Evolutionary conservation across 495 filamentous ascomycete species (phyloP).

Genomic region (Staphylotrichum longicolle): DNA sequence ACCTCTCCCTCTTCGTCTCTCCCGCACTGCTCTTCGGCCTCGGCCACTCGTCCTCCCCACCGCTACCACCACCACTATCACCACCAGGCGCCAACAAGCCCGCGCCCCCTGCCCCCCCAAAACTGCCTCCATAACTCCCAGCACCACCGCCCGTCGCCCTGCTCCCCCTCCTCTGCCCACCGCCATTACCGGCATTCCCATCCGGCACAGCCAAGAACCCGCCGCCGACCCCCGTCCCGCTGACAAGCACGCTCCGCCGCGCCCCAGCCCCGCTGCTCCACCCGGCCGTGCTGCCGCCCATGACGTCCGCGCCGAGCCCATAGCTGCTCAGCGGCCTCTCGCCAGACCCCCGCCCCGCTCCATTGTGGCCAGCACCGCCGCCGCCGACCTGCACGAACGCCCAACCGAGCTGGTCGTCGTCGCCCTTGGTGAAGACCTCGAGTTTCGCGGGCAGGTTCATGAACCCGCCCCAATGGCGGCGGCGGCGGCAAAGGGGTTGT

Average conservation of each 20-base stretch:
- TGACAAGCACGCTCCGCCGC: slow-evolving; percentile 51
- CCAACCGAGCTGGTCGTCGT: slow-evolving; percentile 78
- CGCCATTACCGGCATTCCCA: slow-evolving; percentile 69
- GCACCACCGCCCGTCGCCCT: neutral
- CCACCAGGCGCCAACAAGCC: slow-evolving; percentile 1
- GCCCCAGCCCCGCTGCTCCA: slow-evolving; percentile 45
- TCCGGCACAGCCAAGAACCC: slow-evolving; percentile 81
- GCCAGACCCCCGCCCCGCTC: no score
- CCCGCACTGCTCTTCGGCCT: slow-evolving; percentile 42
- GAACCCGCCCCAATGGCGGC: slow-evolving; percentile 3
- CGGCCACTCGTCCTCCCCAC: slow-evolving; percentile 43
- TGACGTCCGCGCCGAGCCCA: slow-evolving; percentile 44
- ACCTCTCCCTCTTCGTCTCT: slow-evolving; percentile 41
- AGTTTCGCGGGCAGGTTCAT: slow-evolving; percentile 62
- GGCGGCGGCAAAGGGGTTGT: slow-evolving; percentile 51
- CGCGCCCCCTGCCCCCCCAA: neutral
- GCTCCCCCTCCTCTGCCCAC: slow-evolving; percentile 35
- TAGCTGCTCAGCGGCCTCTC: slow-evolving; percentile 50
- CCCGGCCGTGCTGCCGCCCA: slow-evolving; percentile 35
- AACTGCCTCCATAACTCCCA: no score
- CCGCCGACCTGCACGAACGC: slow-evolving; percentile 55
- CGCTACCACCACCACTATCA: slow-evolving; percentile 10
- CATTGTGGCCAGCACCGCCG: slow-evolving; percentile 4
- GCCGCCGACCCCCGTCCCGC: slow-evolving; percentile 75
- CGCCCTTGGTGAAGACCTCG: slow-evolving; percentile 80